phyloP scores from a whole-genome alignment of 169 alveolate species.

The Cyclospora cayetanensis region DNA sequence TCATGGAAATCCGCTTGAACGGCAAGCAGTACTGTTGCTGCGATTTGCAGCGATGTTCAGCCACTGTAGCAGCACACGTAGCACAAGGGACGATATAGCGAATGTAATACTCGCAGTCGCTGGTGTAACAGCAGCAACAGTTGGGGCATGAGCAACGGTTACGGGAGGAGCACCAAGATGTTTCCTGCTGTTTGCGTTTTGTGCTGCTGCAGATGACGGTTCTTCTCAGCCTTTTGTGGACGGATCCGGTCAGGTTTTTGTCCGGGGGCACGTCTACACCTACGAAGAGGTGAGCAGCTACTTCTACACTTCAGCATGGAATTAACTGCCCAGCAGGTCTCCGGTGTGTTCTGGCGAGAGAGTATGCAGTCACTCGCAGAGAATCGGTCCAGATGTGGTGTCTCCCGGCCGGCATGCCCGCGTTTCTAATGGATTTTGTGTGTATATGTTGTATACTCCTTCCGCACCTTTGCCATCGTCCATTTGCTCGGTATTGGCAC shows the following conservation, averaged over 20 bases:
- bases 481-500: neutral
- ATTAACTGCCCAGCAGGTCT: neutral
- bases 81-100: neutral
- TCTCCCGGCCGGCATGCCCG: neutral
- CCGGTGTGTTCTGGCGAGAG: neutral
- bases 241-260: slow-evolving; percentile 76
- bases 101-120: neutral
- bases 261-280: slow-evolving; percentile 87
- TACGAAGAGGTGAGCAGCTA: slow-evolving; percentile 84
- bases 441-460: neutral
- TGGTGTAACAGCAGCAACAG: neutral
- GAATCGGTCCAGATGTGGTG: neutral
- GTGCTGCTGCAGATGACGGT: neutral
- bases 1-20: too few relatives aligned
- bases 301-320: neutral
- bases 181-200: neutral
- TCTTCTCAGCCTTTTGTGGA: slow-evolving; percentile 28
- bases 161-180: neutral
- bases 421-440: neutral
- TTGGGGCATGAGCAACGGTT: neutral
- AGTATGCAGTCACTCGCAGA: neutral
- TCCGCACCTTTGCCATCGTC: neutral
- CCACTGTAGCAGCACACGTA: neutral
- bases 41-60: too few relatives aligned
- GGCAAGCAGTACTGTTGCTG: too few relatives aligned